These are phyloP conservation scores for Raddia guianensis DNA, from an alignment of 176 grass and related monocot species.

Conservation along the genomic window DNA sequence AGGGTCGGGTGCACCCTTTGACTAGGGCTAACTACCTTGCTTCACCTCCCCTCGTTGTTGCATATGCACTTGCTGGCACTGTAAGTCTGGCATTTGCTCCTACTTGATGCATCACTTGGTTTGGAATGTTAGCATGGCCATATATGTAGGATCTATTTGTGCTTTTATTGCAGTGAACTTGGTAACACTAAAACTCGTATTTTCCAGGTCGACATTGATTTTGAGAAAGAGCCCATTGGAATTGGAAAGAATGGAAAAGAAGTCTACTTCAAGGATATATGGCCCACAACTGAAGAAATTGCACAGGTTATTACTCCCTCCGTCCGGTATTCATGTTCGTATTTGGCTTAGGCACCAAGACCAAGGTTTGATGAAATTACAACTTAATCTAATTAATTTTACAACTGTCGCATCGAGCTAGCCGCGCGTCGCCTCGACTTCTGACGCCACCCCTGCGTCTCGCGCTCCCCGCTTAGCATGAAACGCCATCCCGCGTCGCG, in stretches of 20 bases:
- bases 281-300: conserved; percentile 97
- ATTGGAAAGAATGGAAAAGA: conserved; percentile 80
- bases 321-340: too few species aligned
- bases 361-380: too few species aligned
- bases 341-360: too few species aligned
- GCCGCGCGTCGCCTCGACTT: too few species aligned
- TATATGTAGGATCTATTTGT: not conserved
- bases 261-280: conserved; percentile 92
- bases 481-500: too few species aligned
- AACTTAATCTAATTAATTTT: too few species aligned
- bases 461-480: too few species aligned
- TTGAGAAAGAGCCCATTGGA: conserved; percentile 96
- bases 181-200: conserved; percentile 31
- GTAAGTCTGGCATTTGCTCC: conserved; percentile 46
- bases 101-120: conserved; percentile 5
- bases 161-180: conserved; percentile 1
- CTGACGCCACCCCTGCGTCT: too few species aligned
- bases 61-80: conserved; percentile 92
- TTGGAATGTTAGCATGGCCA: not conserved
- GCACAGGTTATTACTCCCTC: conserved; percentile 66
- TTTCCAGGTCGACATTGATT: conserved; percentile 96
- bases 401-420: too few species aligned
- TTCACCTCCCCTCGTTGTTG: conserved; percentile 88
- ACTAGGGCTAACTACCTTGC: conserved; percentile 91
- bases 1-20: conserved; percentile 89